Evolutionary conservation across 1,284 basidiomycete species (phyloP).

Genomic region (Leccinum pseudoinsigne): DNA sequence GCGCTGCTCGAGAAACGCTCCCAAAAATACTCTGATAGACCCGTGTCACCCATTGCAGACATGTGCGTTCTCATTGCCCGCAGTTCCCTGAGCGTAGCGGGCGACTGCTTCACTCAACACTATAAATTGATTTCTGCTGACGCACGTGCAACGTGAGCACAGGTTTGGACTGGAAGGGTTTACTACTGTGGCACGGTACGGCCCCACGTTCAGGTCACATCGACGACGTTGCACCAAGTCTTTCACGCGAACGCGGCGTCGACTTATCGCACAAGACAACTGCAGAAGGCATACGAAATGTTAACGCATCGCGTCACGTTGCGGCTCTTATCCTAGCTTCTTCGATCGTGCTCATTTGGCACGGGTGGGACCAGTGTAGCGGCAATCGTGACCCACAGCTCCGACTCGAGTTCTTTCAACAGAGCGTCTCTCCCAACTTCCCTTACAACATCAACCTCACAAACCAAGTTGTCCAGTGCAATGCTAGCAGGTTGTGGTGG

Average conservation of each 20-base stretch:
- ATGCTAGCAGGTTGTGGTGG: conserved; percentile 63
- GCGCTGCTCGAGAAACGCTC: too few relatives aligned
- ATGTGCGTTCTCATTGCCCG: too few relatives aligned
- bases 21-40: too few relatives aligned
- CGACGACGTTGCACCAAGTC: neutral
- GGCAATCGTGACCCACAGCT: conserved; percentile 52
- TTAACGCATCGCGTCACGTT: neutral
- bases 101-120: neutral
- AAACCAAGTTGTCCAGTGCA: conserved; percentile 64
- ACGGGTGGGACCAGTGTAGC: conserved; percentile 72
- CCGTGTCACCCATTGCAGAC: too few relatives aligned
- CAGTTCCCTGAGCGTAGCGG: too few relatives aligned
- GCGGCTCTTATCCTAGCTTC: neutral
- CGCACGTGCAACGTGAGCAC: neutral
- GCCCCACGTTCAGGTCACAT: neutral
- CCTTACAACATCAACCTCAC: conserved; percentile 59
- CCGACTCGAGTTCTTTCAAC: conserved; percentile 62
- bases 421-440: conserved; percentile 52
- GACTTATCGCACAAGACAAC: neutral
- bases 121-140: neutral
- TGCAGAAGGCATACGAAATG: neutral
- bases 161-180: neutral
- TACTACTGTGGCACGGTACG: neutral
- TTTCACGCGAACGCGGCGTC: neutral
- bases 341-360: conserved; percentile 46